Evolutionary conservation across 2,329 filamentous ascomycete species (phyloP), one percentile per base, ranked within the genome.

Genomic region (Fusarium hostae): DNA sequence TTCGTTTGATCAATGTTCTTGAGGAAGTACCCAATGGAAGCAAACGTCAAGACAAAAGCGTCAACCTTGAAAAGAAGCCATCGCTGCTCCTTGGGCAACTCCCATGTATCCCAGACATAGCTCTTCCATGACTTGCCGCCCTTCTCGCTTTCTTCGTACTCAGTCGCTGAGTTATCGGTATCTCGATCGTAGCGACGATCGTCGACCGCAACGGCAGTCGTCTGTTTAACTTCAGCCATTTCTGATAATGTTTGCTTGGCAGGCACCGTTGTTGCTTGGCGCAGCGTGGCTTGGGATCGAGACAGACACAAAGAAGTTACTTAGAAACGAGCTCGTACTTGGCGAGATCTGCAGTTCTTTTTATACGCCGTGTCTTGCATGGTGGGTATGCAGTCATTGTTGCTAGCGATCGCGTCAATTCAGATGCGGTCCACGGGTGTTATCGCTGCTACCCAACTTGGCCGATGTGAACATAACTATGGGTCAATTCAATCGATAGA

Each of bases 1-100:
- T 84, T 84, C 9, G 77, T 78, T 35, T 82, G 80, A 47, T 84
- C 82, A 2, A 84, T 74, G 8, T 79, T 78, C 50, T 79, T 80
- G 26, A 79, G 67, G n/a, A 80, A 79, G 45, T 79, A 80, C 2
- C 78, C 78, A 10, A 80, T 68, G 5, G 78, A 80, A 4, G 78
- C 77, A 70, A 81, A 79, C 0, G 79, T 81, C 37, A 81, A 70
- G 12, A 81, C 72, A 40, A 79, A 80, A 9, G 78, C 78, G 18
- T 81, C 80, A 4, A 80, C 63, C 50, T 81, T 81, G 74, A 80
- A 79, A 10, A 81, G 69, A 20, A 81, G 66, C 59, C 74, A 68
- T 10, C 79, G 77, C 69, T 81, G 76, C 30, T 80, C 77, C 10
- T 69, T 58, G 1, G 79, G 78, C 15, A 79, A 71, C 48, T 80